These are phyloP conservation scores for Areca catechu DNA, from an alignment of 176 grass and related monocot genomes.

Conservation along the genomic window DNA sequence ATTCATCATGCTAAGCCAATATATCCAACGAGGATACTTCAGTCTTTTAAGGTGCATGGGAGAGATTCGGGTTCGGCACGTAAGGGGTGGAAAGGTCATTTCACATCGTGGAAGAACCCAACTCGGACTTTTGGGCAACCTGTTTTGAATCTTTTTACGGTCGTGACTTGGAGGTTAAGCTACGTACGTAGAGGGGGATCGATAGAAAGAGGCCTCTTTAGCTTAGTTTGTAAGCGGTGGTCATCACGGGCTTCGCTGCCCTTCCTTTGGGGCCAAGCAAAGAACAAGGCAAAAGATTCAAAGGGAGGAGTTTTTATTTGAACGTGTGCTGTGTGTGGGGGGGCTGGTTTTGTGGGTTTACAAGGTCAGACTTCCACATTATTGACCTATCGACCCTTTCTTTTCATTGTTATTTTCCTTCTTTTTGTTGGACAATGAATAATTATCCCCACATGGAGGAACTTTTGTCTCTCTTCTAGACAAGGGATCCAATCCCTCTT, in stretches of 20 bases:
- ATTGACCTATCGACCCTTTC: slow-evolving; percentile 41
- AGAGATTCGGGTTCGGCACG: too few relatives aligned
- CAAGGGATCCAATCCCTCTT: not conserved
- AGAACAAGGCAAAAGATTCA: slow-evolving; percentile 14
- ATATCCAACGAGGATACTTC: too few relatives aligned
- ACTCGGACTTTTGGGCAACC: too few relatives aligned
- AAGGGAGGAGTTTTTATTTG: slow-evolving; percentile 3
- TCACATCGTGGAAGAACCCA: too few relatives aligned
- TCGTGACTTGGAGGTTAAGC: too few relatives aligned
- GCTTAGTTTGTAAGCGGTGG: not conserved
- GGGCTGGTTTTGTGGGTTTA: slow-evolving; percentile 22
- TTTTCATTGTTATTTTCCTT: slow-evolving; percentile 8
- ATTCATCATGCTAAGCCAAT: too few relatives aligned
- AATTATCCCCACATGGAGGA: slow-evolving; percentile 7
- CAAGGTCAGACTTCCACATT: slow-evolving; percentile 72
- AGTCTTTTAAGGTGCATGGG: too few relatives aligned
- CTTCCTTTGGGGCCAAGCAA: slow-evolving; percentile 80
- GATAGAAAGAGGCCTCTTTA: not conserved
- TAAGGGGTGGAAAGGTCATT: too few relatives aligned
- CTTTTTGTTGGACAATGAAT: slow-evolving; percentile 8
- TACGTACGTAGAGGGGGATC: too few relatives aligned
- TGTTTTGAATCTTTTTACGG: too few relatives aligned
- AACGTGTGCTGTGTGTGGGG: slow-evolving; percentile 36
- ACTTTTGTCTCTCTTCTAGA: slow-evolving; percentile 9
- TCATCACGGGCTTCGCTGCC: not conserved